These are phyloP conservation scores for Sergeia podlipaevii DNA, from an alignment of 208 protist genomes.

Conservation along the genomic window DNA sequence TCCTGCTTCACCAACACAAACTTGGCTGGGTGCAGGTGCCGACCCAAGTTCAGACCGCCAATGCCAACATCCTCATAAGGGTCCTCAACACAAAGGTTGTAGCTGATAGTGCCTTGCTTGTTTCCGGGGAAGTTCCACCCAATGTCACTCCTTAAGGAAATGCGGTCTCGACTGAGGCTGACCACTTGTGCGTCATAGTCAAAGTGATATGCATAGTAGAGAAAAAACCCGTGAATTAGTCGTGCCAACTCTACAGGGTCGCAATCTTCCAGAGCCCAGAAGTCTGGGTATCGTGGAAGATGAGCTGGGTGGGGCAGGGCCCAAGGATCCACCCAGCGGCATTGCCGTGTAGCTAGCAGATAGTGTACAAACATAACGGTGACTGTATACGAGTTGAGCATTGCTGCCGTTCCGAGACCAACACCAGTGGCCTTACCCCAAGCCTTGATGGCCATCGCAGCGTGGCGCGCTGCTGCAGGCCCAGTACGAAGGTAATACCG, in stretches of 20 bases:
- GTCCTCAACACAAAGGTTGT: constrained; percentile 83
- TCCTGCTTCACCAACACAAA: constrained; percentile 89
- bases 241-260: constrained; percentile 64
- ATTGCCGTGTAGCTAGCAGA: constrained; percentile 69
- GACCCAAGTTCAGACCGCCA: constrained; percentile 83
- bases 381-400: constrained; percentile 89
- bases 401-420: constrained; percentile 69
- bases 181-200: constrained; percentile 79
- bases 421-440: constrained; percentile 90
- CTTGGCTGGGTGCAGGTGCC: constrained; percentile 83
- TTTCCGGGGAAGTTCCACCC: constrained; percentile 78
- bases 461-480: constrained; percentile 57
- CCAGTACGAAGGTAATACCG: constrained; percentile 79
- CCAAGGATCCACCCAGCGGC: constrained; percentile 85
- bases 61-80: constrained; percentile 85
- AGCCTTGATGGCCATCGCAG: constrained; percentile 82
- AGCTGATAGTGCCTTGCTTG: constrained; percentile 79
- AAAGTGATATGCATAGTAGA: constrained; percentile 81
- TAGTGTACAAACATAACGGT: constrained; percentile 87
- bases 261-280: constrained; percentile 63
- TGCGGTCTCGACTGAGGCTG: constrained; percentile 68
- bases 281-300: constrained; percentile 85
- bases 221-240: constrained; percentile 85
- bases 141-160: constrained; percentile 53
- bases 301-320: constrained; percentile 81